phyloP scores from a whole-genome alignment of 129 eudicot genomes.

The Logfia minima region DNA sequence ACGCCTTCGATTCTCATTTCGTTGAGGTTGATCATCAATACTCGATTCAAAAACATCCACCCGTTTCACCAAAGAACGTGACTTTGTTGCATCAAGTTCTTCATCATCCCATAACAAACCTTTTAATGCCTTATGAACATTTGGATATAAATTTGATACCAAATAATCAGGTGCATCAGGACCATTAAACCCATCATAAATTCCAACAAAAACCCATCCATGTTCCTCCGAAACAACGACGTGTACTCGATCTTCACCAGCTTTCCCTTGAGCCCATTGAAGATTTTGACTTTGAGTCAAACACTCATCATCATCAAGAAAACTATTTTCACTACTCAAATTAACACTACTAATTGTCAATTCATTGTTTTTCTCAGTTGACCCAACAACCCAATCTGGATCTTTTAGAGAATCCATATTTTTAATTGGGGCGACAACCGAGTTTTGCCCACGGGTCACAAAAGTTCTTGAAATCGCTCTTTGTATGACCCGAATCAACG shows the following conservation, averaged over 20 bases:
- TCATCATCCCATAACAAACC: slow-evolving; percentile 92
- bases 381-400: slow-evolving; percentile 64
- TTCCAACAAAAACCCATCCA: slow-evolving; percentile 98
- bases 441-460: slow-evolving; percentile 67
- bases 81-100: slow-evolving; percentile 30
- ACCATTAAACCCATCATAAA: slow-evolving; percentile 96
- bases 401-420: slow-evolving; percentile 43
- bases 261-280: slow-evolving; percentile 99
- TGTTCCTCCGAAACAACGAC: slow-evolving; percentile 96
- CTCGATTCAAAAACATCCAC: slow-evolving; percentile 2
- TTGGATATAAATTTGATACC: slow-evolving; percentile 73
- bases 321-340: slow-evolving; percentile 71
- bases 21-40: background rate
- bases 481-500: slow-evolving; percentile 58
- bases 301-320: slow-evolving; percentile 65
- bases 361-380: slow-evolving; percentile 62
- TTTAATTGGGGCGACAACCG: slow-evolving; percentile 85
- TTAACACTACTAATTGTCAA: slow-evolving; percentile 65
- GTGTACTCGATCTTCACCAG: slow-evolving; percentile 99
- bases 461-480: slow-evolving; percentile 67
- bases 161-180: slow-evolving; percentile 98
- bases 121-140: slow-evolving; percentile 84
- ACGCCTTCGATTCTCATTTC: slow-evolving; percentile 22
- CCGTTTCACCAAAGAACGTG: background rate
- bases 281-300: slow-evolving; percentile 59